Percentiles rank a stretch among this genome's conserved stretches.
Evolutionary conservation across 768 basidiomycete genomes (phyloP).

Genomic region (Boletus vinaceobasis): DNA sequence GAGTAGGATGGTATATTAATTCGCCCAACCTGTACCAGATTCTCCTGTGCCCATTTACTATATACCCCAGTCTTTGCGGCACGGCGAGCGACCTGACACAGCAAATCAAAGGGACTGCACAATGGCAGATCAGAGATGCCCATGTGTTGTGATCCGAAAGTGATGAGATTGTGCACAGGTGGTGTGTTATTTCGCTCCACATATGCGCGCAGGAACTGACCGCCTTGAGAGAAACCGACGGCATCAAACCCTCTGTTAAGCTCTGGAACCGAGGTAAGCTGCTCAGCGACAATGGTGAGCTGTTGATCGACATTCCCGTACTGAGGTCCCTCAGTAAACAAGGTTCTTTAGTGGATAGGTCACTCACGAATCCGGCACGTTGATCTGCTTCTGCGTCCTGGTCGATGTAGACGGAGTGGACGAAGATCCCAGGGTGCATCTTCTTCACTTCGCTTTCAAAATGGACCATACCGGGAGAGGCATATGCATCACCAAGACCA

Average conservation of each 20-base stretch:
- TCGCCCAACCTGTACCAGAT: slow-evolving; percentile 62
- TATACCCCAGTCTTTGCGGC: slow-evolving; percentile 66
- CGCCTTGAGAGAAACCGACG: slow-evolving; percentile 87
- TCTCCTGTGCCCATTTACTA: slow-evolving; percentile 68
- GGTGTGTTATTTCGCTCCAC: slow-evolving; percentile 73
- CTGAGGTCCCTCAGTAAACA: slow-evolving; percentile 36
- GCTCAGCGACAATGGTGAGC: slow-evolving; percentile 57
- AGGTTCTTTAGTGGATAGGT: not conserved
- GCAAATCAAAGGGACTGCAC: slow-evolving; percentile 61
- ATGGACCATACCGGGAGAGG: slow-evolving; percentile 68
- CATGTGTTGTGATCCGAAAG: slow-evolving; percentile 87
- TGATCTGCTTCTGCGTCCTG: slow-evolving; percentile 59
- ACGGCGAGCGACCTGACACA: slow-evolving; percentile 66
- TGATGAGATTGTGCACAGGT: slow-evolving; percentile 75
- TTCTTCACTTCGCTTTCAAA: slow-evolving; percentile 57
- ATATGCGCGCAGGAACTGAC: slow-evolving; percentile 86
- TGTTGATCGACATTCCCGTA: slow-evolving; percentile 79
- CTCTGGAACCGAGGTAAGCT: slow-evolving; percentile 62
- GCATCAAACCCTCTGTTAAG: slow-evolving; percentile 75
- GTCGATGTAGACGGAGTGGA: slow-evolving; percentile 71
- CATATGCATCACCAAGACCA: slow-evolving; percentile 77
- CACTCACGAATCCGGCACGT: slow-evolving; percentile 69
- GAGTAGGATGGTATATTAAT: not conserved
- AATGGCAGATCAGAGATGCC: slow-evolving; percentile 73
- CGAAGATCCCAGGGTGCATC: slow-evolving; percentile 70